Evolutionary conservation across 441 rosid species (phyloP), one percentile per base, ranked within the genome.

Genomic region (Kokia cookei): DNA sequence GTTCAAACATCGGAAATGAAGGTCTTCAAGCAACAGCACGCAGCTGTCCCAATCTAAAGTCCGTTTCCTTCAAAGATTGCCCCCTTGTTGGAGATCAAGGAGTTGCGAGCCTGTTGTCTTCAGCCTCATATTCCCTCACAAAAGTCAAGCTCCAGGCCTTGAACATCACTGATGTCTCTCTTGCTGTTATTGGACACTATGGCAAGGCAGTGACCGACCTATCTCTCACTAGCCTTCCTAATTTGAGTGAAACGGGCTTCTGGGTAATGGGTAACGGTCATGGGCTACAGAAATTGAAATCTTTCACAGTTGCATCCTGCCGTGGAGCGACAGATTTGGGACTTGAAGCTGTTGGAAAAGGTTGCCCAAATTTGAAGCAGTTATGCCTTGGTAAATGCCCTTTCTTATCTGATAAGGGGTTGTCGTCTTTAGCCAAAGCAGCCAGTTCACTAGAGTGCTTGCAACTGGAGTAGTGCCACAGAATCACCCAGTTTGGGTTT

Each of bases 231-330:
- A 83, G 76, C 55, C 90, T 96, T 40, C 81, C 86, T 17, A 83
- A 89, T 53, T 90, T 86, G 19, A 86, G 80, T 0, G 98, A 96
- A 84, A 92, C 83, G 80, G 99, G 99, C 27, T 91, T 96, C 78
- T 92, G 99, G 99, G 98, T 92, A 54, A 90, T 96, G 99, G 97
- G 97, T 26, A 92, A 85, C 42, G 93, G 90, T 11, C 82, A 80
- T 4, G 98, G 97, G 43, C 84, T 96, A 51, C 89, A 92, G 79
- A 91, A 85, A 40, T 75, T 93, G 65, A 84, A 80, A 35, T 84
- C 93, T 59, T 69, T 93, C 3, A 69, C 87, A 4, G 79, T 96
- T 71, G 65, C 82, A 29, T 85, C 92, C 13, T 96, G 98, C 85
- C 78, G 54, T 5, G 97, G 98, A 40, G 77, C 89, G 59, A 90